Base-by-base conservation (phyloP, 2,329 filamentous ascomycete species). In the Epichloe bromicola region DNA sequence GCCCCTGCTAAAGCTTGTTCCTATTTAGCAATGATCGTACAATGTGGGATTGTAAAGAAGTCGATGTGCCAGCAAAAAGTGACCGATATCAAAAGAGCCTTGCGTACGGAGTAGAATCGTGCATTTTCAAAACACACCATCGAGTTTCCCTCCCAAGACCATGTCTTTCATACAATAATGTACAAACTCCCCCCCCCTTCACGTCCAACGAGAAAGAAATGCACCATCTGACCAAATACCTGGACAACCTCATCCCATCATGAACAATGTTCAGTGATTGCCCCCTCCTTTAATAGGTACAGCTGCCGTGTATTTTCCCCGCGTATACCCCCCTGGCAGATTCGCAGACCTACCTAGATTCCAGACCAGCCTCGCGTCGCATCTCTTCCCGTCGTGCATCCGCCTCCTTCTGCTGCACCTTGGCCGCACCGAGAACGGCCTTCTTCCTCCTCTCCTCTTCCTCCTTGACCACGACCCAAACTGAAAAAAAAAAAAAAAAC, bases 401-500 rank as follows among this genome's bases (percentile, higher is more conserved):
- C 5, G 69, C 67, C 55, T 75, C 72, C 19, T 67, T 63, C 34
- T 67, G 66, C 34, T 64, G 62, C 49, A 63, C 66, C 54, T 63
- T 62, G 17, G 61, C 64, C 36, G 68, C 67, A 4, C 61, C 58
- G 5, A 67, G 55, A 3, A 63, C 63, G 10, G 63, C 65, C 57
- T 67, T 64, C 58, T 64, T 71, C 51, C 65, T 69, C 48, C 62
- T 64, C 57, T 71, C 68, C 50, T 72, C 68, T 41, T 73, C 72
- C 50, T 76, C 73, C 52, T 73, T 70, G 46, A 75, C 69, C 4
- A 76, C 74, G 39, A 70, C 60, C 74, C 72, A 78, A 53, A 78
- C 75, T 78, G 45, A 49, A 8, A 15, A 20, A 15, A 36, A 49
- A 3, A 11, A 8, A 19, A 14, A 33, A 19, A 14, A 33, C 7